Percentiles rank a stretch among this genome's conserved stretches.
Conservation (phyloP, 805 yeast species). For the Osmozyma mogii region DNA sequence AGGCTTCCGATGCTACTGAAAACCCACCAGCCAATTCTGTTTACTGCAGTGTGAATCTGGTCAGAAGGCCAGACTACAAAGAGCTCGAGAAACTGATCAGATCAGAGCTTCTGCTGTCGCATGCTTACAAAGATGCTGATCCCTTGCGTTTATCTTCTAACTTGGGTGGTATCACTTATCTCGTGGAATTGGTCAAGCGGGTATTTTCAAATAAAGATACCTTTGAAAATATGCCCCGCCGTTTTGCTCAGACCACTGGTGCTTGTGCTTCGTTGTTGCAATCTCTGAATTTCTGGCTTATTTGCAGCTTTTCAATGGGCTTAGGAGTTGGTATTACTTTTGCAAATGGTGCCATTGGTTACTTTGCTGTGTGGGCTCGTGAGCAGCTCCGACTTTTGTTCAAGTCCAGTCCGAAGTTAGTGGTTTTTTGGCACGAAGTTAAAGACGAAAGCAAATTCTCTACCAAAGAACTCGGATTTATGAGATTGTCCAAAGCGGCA, state of each 20-base stretch:
- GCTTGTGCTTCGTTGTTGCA: background rate
- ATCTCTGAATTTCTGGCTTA: conserved; percentile 10
- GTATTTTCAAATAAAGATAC: conserved; percentile 4
- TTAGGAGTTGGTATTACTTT: conserved; percentile 28
- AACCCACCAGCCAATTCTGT: background rate
- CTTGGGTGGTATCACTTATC: conserved; percentile 14
- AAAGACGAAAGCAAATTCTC: no score
- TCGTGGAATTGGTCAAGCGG: conserved; percentile 10
- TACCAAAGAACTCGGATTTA: no score
- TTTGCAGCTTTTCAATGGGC: conserved; percentile 30
- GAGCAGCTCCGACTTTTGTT: no score
- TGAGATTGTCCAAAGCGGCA: no score
- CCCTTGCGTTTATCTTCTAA: conserved; percentile 24
- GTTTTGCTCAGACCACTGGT: background rate
- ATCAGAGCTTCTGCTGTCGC: conserved; percentile 20
- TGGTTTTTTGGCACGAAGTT: no score
- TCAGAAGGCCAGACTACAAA: conserved; percentile 16
- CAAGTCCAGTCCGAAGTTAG: no score
- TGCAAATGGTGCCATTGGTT: conserved; percentile 19
- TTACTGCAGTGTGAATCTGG: background rate
- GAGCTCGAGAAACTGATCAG: conserved; percentile 20
- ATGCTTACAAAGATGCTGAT: conserved; percentile 16
- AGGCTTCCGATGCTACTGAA: background rate
- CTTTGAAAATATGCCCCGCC: no score
- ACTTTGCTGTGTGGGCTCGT: no score